Conservation (phyloP, 139 green algal genomes). For the Chloropicon primus region DNA sequence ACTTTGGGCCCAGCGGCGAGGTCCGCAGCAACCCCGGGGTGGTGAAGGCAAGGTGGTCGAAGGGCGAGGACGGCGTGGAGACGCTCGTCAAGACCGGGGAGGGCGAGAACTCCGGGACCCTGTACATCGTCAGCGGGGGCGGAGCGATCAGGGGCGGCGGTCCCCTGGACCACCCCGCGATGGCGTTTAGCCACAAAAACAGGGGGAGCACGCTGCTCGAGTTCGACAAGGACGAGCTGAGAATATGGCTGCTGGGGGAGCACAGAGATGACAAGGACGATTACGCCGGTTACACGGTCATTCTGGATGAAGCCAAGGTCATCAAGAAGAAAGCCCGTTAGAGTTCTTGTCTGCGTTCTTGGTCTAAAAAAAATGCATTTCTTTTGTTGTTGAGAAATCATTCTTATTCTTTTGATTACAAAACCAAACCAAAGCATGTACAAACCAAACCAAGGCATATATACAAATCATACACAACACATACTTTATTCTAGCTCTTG, state of each 20-base stretch:
- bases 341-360: too few species aligned
- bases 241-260: neutral
- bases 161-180: neutral
- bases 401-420: neutral
- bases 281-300: neutral
- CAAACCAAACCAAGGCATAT: too few species aligned
- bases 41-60: neutral
- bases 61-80: neutral
- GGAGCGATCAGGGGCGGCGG: neutral
- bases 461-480: too few species aligned
- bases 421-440: too few species aligned
- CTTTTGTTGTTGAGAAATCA: neutral
- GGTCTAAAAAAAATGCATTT: too few species aligned
- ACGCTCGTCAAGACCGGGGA: neutral
- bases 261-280: neutral
- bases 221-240: neutral
- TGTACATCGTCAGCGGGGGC: neutral
- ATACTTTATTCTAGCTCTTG: too few species aligned
- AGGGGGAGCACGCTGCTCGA: neutral
- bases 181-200: neutral
- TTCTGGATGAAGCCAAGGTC: neutral
- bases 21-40: neutral
- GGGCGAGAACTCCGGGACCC: neutral
- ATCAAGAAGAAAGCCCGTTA: too few species aligned
- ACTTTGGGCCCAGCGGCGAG: neutral